phyloP scores from a whole-genome alignment of 768 basidiomycete species.

The Serendipita sp. region DNA sequence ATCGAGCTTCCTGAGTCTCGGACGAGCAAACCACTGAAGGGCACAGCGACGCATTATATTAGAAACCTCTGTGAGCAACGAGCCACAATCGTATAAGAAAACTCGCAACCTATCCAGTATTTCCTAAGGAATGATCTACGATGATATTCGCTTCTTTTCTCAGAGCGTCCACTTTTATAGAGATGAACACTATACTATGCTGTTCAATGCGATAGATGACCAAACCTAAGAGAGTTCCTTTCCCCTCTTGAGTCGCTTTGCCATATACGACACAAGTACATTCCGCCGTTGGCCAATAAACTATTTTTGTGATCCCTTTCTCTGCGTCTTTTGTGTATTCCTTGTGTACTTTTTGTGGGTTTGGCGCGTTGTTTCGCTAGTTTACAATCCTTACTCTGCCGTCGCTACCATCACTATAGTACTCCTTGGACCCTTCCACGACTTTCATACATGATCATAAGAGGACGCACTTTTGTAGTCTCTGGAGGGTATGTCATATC shows the following conservation, averaged over 20 bases:
- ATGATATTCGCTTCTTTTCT: slow-evolving; percentile 92
- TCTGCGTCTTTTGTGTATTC: too few species aligned
- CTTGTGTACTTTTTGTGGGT: too few species aligned
- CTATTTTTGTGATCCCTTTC: too few species aligned
- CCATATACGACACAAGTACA: too few species aligned
- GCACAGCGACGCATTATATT: too few species aligned
- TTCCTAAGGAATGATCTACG: slow-evolving; percentile 40
- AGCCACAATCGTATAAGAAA: slow-evolving; percentile 11
- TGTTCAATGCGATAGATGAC: slow-evolving; percentile 53
- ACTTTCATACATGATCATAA: slow-evolving; percentile 31
- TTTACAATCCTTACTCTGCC: too few species aligned
- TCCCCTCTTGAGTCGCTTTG: not conserved
- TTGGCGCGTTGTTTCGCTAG: too few species aligned
- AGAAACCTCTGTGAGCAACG: slow-evolving; percentile 7
- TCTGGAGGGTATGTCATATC: slow-evolving; percentile 33
- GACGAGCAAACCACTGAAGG: too few species aligned
- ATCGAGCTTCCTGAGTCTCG: too few species aligned
- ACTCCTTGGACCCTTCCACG: not conserved
- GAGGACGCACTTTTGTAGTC: slow-evolving; percentile 36
- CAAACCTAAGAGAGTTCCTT: slow-evolving; percentile 56
- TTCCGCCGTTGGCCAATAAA: too few species aligned
- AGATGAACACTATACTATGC: slow-evolving; percentile 63
- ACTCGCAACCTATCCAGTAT: slow-evolving; percentile 10
- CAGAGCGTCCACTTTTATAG: slow-evolving; percentile 93
- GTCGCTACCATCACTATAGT: too few species aligned